Percentiles rank a stretch among this genome's conserved stretches.
Conservation (phyloP, 768 basidiomycete genomes). For the Termitomyces sp. region DNA sequence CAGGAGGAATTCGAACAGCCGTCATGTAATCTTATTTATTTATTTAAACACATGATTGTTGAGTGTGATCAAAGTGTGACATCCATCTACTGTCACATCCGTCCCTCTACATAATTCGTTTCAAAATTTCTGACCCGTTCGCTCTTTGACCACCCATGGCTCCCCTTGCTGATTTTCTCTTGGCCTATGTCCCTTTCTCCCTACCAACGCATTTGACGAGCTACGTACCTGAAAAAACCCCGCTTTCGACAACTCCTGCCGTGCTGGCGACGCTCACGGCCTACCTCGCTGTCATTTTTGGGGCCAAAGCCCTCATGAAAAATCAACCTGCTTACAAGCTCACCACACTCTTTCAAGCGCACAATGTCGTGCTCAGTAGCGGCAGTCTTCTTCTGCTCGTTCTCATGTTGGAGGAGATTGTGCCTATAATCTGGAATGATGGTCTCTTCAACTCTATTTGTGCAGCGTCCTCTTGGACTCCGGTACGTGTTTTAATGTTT, state of each 20-base stretch:
- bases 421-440: constrained; percentile 71
- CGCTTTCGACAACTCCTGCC: constrained; percentile 75
- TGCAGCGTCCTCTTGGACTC: constrained; percentile 74
- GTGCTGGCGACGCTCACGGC: constrained; percentile 68
- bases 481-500: constrained; percentile 48
- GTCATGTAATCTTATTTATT: not conserved
- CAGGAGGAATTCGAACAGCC: no score
- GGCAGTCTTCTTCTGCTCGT: constrained; percentile 83
- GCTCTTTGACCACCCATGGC: constrained; percentile 44
- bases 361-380: constrained; percentile 84
- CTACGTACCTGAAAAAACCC: constrained; percentile 75
- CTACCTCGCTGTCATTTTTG: constrained; percentile 90
- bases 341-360: constrained; percentile 79
- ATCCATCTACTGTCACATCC: constrained; percentile 10
- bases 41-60: constrained; percentile 12
- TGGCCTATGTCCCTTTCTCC: constrained; percentile 52
- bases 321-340: constrained; percentile 69
- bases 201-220: constrained; percentile 54
- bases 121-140: constrained; percentile 17
- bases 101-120: constrained; percentile 10
- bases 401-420: constrained; percentile 90
- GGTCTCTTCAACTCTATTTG: constrained; percentile 81
- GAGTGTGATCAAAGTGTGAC: no score
- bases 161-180: constrained; percentile 70
- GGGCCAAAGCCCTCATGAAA: constrained; percentile 82